A percentile compares a stretch with the other conserved stretches of the same genome.
Evolutionary conservation across 352 stramenopile species (phyloP).

Genomic region (Blastocystis sp.): DNA sequence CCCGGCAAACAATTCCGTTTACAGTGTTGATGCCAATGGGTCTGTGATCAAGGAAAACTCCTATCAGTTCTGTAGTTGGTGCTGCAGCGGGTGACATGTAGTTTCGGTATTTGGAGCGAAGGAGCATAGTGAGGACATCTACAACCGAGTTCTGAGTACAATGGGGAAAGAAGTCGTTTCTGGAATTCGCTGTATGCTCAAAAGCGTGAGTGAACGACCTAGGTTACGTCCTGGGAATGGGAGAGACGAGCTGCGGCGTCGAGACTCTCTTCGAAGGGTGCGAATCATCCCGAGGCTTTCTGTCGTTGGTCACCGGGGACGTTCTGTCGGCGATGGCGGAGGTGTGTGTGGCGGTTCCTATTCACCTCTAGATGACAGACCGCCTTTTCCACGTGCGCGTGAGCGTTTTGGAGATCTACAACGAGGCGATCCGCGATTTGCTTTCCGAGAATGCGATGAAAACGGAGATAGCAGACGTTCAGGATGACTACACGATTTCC

Average conservation of each 20-base stretch:
- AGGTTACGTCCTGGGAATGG: slow-evolving; percentile 27
- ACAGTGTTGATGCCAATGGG: neutral
- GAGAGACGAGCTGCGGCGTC: slow-evolving; percentile 35
- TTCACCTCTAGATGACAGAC: slow-evolving; percentile 7
- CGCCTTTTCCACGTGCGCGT: neutral
- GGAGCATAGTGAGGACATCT: neutral
- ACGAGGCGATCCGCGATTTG: slow-evolving; percentile 17
- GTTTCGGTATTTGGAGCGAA: neutral
- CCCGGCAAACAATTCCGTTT: neutral
- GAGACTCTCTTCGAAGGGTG: slow-evolving; percentile 26
- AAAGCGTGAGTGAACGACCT: neutral
- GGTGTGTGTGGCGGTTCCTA: neutral
- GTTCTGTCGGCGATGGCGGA: neutral
- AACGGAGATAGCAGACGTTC: neutral
- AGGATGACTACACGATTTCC: neutral
- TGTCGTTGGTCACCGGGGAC: neutral
- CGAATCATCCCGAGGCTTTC: neutral
- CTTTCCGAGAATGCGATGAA: neutral
- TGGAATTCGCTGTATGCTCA: neutral
- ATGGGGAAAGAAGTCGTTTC: neutral
- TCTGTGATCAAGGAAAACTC: neutral
- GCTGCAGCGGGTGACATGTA: neutral
- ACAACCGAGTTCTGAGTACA: neutral
- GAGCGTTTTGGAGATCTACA: slow-evolving; percentile 19
- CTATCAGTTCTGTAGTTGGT: neutral